These are phyloP conservation scores for Ascosphaera aggregata DNA, from an alignment of 2,329 filamentous ascomycete species.

Conservation along the genomic window DNA sequence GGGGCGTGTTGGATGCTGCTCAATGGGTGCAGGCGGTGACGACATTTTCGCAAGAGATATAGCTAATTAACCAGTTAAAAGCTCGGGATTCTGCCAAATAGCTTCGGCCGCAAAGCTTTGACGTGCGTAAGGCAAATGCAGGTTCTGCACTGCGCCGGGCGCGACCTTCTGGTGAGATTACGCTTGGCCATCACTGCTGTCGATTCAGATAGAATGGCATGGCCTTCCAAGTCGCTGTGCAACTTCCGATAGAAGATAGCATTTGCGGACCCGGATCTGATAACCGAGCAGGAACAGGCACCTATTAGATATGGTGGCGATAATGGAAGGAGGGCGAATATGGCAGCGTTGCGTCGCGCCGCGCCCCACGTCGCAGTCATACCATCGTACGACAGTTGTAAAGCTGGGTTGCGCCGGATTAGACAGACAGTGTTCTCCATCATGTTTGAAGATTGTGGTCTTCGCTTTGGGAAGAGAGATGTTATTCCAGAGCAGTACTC, in stretches of 20 bases:
- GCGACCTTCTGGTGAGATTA: too few relatives aligned
- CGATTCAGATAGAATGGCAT: neutral
- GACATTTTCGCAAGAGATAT: neutral
- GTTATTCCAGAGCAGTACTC: too few relatives aligned
- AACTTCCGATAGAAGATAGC: neutral
- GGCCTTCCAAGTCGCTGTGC: neutral
- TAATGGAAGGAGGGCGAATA: neutral
- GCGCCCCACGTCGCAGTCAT: neutral
- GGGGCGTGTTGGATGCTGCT: neutral
- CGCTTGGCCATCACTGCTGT: too few relatives aligned
- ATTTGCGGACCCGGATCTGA: neutral
- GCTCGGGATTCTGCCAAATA: neutral
- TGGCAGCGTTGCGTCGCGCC: neutral
- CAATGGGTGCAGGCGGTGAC: neutral
- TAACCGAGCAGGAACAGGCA: neutral
- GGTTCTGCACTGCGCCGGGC: neutral
- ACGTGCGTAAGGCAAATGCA: neutral
- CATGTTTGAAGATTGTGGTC: too few relatives aligned
- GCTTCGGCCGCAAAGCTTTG: neutral
- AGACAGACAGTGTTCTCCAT: too few relatives aligned
- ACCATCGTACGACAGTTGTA: neutral
- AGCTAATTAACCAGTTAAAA: neutral
- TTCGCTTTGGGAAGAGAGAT: too few relatives aligned
- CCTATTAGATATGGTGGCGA: neutral
- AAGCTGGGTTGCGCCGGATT: too few relatives aligned